These are phyloP conservation scores for Parafenestella ontariensis DNA, from an alignment of 2,329 filamentous ascomycete genomes.

Conservation along the genomic window DNA sequence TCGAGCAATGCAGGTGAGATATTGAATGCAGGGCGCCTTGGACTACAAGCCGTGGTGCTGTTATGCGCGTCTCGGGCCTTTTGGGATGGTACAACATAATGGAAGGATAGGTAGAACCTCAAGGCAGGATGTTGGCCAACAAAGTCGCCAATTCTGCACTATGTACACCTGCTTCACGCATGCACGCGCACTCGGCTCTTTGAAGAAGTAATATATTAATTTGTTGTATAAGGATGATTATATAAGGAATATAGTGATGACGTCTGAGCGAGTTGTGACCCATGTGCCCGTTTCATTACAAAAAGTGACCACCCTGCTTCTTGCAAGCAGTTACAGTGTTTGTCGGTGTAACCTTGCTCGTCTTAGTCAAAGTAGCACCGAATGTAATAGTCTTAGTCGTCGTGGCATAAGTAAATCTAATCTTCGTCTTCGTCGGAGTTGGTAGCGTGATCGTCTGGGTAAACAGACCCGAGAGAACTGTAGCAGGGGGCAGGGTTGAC, in stretches of 20 bases:
- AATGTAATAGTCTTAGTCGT: conserved; percentile 46
- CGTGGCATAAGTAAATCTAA: conserved; percentile 33
- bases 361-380: conserved; percentile 43
- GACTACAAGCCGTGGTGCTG: neutral
- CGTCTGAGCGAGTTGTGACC: neutral
- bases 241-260: neutral
- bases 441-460: conserved; percentile 46
- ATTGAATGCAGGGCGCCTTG: conserved; percentile 4
- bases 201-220: neutral
- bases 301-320: conserved; percentile 41
- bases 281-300: neutral
- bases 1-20: conserved; percentile 6
- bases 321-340: conserved; percentile 46
- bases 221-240: neutral
- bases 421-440: conserved; percentile 44
- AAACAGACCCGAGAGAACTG: conserved; percentile 44
- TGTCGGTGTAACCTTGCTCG: conserved; percentile 46
- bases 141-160: neutral
- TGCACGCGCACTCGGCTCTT: neutral
- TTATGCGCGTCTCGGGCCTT: neutral
- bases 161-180: neutral
- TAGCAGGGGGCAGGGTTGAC: conserved; percentile 44
- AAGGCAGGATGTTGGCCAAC: neutral
- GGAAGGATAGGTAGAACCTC: neutral
- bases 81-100: neutral